phyloP scores from a whole-genome alignment of 228 moss, liverwort and hornwort species.

The Sphagnum magellanicum region DNA sequence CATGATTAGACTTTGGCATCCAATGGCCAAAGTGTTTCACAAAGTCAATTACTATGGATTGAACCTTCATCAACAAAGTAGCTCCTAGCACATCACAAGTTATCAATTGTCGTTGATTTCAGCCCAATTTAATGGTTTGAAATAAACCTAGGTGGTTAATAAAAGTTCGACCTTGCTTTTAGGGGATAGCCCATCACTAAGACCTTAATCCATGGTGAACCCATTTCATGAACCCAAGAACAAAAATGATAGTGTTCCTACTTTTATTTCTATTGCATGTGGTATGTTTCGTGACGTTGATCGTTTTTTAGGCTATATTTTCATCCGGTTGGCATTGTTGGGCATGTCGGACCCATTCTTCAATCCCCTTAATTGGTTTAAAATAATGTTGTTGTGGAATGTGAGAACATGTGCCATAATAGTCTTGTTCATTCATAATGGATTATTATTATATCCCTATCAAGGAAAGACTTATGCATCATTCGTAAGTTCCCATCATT shows the following conservation, averaged over 20 bases:
- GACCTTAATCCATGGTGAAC: conserved; percentile 34
- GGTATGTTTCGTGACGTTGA: conserved; percentile 20
- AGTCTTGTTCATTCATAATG: conserved; percentile 24
- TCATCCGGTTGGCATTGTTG: conserved; percentile 36
- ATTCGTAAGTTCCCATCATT: conserved; percentile 39
- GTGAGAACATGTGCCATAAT: conserved; percentile 29
- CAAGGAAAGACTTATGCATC: conserved; percentile 35
- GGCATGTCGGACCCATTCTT: conserved; percentile 47
- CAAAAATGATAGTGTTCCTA: conserved; percentile 28
- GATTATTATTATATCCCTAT: conserved; percentile 43
- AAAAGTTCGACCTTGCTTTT: conserved; percentile 20
- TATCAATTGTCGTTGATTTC: no score
- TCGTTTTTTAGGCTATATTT: conserved; percentile 26
- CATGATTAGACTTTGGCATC: no score
- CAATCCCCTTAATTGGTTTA: conserved; percentile 44
- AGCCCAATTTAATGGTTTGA: no score
- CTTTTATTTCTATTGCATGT: conserved; percentile 40
- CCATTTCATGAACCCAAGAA: conserved; percentile 50
- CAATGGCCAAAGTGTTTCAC: no score
- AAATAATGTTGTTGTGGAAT: conserved; percentile 34
- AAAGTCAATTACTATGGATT: no score
- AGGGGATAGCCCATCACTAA: conserved; percentile 34
- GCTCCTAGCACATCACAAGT: no score
- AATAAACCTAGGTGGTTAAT: no score
- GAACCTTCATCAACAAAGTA: no score